Conservation (phyloP, 768 basidiomycete species). For the Kwoniella dendrophila region DNA sequence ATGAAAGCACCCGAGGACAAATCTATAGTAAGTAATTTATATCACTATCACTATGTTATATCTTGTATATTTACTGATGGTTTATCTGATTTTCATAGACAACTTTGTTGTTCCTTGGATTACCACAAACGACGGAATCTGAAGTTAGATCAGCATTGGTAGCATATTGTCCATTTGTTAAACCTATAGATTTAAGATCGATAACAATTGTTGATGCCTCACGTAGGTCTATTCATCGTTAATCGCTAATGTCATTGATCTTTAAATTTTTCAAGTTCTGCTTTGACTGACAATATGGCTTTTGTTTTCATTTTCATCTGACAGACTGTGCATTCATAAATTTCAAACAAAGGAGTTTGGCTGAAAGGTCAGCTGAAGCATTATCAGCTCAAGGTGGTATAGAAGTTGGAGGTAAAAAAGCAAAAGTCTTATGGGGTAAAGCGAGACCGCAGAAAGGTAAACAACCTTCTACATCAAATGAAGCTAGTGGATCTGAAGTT, state of each 20-base stretch:
- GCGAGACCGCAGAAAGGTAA: slow-evolving; percentile 60
- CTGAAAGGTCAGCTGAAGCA: slow-evolving; percentile 83
- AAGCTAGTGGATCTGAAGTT: slow-evolving; percentile 4
- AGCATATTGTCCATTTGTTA: slow-evolving; percentile 48
- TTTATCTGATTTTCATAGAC: slow-evolving; percentile 32
- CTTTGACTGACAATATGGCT: neutral
- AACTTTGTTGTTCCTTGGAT: slow-evolving; percentile 52
- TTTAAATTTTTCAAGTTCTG: neutral
- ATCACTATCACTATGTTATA: neutral
- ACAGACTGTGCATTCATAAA: slow-evolving; percentile 85
- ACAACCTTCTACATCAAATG: slow-evolving; percentile 13
- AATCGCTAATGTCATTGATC: no score
- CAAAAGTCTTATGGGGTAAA: slow-evolving; percentile 85
- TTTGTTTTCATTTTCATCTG: neutral
- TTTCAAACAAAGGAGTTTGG: slow-evolving; percentile 77
- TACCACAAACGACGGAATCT: slow-evolving; percentile 47
- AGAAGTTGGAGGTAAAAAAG: slow-evolving; percentile 75
- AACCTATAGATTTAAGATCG: slow-evolving; percentile 44
- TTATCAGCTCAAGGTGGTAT: slow-evolving; percentile 78
- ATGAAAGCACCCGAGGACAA: slow-evolving; percentile 86
- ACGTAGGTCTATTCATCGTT: slow-evolving; percentile 50
- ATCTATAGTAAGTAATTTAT: slow-evolving; percentile 67
- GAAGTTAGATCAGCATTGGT: slow-evolving; percentile 47
- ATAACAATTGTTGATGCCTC: slow-evolving; percentile 51
- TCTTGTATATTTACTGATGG: neutral